Base-by-base conservation (phyloP, 2,329 filamentous ascomycete species). In the Cadophora sp. region DNA sequence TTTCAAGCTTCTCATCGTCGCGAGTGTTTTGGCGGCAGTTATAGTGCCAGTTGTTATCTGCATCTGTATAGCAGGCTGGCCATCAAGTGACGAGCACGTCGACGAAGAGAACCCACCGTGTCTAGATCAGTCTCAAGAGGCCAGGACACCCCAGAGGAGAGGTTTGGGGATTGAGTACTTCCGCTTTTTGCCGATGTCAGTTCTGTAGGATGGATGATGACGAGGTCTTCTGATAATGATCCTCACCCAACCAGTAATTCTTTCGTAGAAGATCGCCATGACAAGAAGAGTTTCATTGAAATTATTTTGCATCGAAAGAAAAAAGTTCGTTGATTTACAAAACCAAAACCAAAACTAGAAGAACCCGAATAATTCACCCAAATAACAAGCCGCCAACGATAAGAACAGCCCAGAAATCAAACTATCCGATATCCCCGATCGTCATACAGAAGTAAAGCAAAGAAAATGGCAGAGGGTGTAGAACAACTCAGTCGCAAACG, bases 121-220 rank as follows among this genome's bases (percentile, higher is more conserved):
- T 68, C 53, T 62, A 65, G 51, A 65, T 68, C 62, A 68, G 66
- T 48, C 66, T 59, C 62, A 59, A 63, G 62, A 65, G 62, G 58
- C 58, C 22, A 68, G 62, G 51, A 30, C 47, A 67, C 51, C 61
- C 62, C 39, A 36, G 66, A 64, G 56, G 47, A 59, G 62, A 33
- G 41, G 56, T 47, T 58, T 36, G 20, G 56, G 62, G 56, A 50
- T 60, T 62, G 56, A 43, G 39, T 62, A 39, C 47, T 51, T 62
- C 36, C 24, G 61, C 56, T 36, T 61, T 14, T 61, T 33, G 62
- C n/a, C 41, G 56, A 58, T 58, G 56, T 62, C 45, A 62, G 27
- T 33, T 61, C 3, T 62, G 56, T 53, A 59, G 36, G 58, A 65
- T 65, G 43, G 43, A 41, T 59, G 59, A 59, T 62, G 66, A 64